Conservation (phyloP, 2,329 filamentous ascomycete species). For the Aspergillus sp. region DNA sequence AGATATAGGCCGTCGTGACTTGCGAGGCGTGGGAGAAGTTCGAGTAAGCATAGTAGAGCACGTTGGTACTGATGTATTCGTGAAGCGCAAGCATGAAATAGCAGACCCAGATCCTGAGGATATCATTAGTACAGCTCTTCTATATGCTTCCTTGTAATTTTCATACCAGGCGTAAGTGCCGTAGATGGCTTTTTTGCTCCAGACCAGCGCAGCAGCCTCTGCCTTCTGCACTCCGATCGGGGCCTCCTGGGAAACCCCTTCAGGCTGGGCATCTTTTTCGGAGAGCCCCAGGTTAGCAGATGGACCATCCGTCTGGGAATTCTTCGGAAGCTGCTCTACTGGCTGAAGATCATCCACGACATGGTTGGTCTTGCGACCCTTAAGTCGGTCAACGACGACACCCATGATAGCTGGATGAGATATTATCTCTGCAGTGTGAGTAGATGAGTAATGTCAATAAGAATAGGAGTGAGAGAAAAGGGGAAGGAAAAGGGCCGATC, state of each 20-base stretch:
- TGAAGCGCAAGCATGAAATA: slow-evolving; percentile 52
- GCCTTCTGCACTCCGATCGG: slow-evolving; percentile 44
- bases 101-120: slow-evolving; percentile 47
- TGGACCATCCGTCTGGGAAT: neutral
- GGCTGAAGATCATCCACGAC: slow-evolving; percentile 1
- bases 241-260: slow-evolving; percentile 2
- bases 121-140: slow-evolving; percentile 16
- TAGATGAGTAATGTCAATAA: no score
- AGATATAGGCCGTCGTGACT: slow-evolving; percentile 55
- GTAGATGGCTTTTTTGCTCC: slow-evolving; percentile 42
- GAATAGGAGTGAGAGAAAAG: neutral
- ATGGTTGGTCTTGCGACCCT: slow-evolving; percentile 9
- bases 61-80: slow-evolving; percentile 43
- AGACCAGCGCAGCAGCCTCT: slow-evolving; percentile 49
- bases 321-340: neutral
- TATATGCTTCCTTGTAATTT: neutral
- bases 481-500: neutral
- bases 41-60: slow-evolving; percentile 55
- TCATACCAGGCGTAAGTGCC: slow-evolving; percentile 34
- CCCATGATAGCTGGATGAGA: neutral
- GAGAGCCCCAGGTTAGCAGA: neutral
- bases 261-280: neutral
- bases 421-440: neutral
- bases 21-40: slow-evolving; percentile 54
- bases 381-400: slow-evolving; percentile 4